Evolutionary conservation across 225 moss, liverwort and hornwort species (phyloP), one percentile per base, ranked within the genome.

Genomic region (Bryoerythrophyllum caledonicum): DNA sequence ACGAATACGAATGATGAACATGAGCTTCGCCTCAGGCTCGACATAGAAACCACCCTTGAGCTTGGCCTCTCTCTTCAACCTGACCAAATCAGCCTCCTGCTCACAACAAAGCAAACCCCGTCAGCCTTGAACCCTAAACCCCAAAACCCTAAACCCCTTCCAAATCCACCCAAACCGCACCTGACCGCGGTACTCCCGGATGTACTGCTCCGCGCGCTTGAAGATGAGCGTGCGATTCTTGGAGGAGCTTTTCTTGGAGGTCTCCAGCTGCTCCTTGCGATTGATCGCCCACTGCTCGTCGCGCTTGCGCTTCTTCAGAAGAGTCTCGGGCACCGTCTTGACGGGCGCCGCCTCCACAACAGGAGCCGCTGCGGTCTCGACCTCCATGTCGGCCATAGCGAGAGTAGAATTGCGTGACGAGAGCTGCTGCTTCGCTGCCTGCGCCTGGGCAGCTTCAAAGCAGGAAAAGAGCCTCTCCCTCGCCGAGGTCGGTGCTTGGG

Each of bases 1-100:
- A 8, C 87, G 83, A 74, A 95, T 89, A 23, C 94, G 90, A 63
- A 94, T 81, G 32, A 92, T 86, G 34, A 94, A 94, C 90, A 94
- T 79, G 25, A 94, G 82, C 89, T 92, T 94, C 37, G 87, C 83
- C 74, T 94, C 92, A 20, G 94, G 77, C 63, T 94, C 89, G 7
- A 94, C 92, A 60, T 90, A 86, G 73, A 82, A 82, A 8, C 85
- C 82, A 26, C 89, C 83, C 68, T 90, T 92, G n/a, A 76, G 46
- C 87, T 94, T 92, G 25, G 94, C 87, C 67, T 89, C 89, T 63
- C 84, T 84, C 84, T 86, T 92, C 72, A 94, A 70, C 30, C 81
- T 87, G 66, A 81, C 87, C 71, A 94, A 73, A 63, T 94, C 87
- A 6, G 81, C 40, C 65, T 92, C 94, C 88, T 94, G 75, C 37